Evolutionary conservation across 2,329 filamentous ascomycete species (phyloP).

Genomic region (Xylaria sp.): DNA sequence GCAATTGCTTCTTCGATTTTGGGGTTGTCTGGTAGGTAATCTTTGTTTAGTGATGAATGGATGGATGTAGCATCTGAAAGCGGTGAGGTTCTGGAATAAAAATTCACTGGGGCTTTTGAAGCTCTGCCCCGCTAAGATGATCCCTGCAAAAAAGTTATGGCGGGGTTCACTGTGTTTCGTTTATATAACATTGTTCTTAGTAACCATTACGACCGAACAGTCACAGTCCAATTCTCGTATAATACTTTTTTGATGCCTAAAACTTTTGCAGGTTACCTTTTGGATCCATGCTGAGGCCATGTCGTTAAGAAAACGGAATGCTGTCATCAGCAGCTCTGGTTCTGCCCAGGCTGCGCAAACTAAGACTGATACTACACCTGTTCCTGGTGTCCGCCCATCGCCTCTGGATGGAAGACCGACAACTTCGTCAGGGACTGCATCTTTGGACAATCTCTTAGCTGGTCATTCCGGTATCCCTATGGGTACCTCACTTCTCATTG

Average conservation of each 20-base stretch:
- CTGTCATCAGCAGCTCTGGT: slow-evolving; percentile 58
- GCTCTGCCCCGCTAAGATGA: slow-evolving; percentile 39
- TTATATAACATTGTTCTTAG: background rate
- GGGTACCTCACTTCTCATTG: slow-evolving; percentile 81
- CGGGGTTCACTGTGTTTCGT: slow-evolving; percentile 16
- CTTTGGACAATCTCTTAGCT: slow-evolving; percentile 84
- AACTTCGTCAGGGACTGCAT: slow-evolving; percentile 89
- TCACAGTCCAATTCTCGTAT: background rate
- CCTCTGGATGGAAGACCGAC: slow-evolving; percentile 87
- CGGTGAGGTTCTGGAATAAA: slow-evolving; percentile 41
- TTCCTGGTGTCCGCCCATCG: slow-evolving; percentile 77
- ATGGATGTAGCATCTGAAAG: slow-evolving; percentile 39
- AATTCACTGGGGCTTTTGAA: slow-evolving; percentile 39
- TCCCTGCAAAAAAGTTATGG: slow-evolving; percentile 21
- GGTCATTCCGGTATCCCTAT: slow-evolving; percentile 87
- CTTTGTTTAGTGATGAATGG: slow-evolving; percentile 12
- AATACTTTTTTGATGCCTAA: background rate
- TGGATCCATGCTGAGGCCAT: slow-evolving; percentile 50
- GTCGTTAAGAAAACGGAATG: slow-evolving; percentile 68
- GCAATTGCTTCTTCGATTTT: background rate
- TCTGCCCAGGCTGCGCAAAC: slow-evolving; percentile 48
- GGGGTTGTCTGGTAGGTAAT: background rate
- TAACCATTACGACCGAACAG: background rate
- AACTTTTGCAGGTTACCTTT: background rate
- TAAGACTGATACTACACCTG: slow-evolving; percentile 52